Evolutionary conservation across 75 land plant species (phyloP), one percentile per base, ranked within the genome.

Genomic region (Adiantum capillusveneris): DNA sequence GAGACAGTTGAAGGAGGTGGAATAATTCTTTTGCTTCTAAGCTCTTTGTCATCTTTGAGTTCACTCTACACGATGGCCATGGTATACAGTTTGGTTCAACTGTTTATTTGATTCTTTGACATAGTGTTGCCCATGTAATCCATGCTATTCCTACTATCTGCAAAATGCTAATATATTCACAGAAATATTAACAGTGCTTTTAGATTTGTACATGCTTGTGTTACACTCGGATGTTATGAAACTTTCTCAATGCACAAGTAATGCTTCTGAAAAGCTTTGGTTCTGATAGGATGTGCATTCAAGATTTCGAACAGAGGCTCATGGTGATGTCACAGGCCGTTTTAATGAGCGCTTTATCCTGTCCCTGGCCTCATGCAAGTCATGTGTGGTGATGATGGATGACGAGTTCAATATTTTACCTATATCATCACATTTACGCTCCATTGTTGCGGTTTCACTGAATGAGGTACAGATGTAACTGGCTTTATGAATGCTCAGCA

Each of bases 1-100:
- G 99, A 95, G 70, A 95, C 99, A 26, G 97, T 95, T 59, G 92
- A 90, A 62, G 99, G 97, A 62, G 99, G 99, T 63, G 99, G 99
- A 1, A 57, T 95, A 46, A 69, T 87, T 36, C 56, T 95, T 17
- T 75, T 95, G 72, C 70, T 95, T 28, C 81, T 95, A 12, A 86
- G 79, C 30, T 90, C 97, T 29, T 69, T 95, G 14, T 64, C 88
- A 44, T 90, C 99, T 12, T 80, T 95, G 26, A 95, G 86, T 29
- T 89, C 81, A 62, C 79, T 95, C 43, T 90, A 82, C 65, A 95
- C 99, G 22, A 90, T 95, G 97, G 79, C 81, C 58, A 95, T 95
- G 99, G 99, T 95, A 65, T 24, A n/a, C n/a, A n/a, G n/a, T n/a
- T n/a, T n/a, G n/a, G n/a, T n/a, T n/a, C n/a, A n/a, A n/a, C n/a